Evolutionary conservation across 495 filamentous ascomycete species (phyloP).

Genomic region (Aspergillus affinis): DNA sequence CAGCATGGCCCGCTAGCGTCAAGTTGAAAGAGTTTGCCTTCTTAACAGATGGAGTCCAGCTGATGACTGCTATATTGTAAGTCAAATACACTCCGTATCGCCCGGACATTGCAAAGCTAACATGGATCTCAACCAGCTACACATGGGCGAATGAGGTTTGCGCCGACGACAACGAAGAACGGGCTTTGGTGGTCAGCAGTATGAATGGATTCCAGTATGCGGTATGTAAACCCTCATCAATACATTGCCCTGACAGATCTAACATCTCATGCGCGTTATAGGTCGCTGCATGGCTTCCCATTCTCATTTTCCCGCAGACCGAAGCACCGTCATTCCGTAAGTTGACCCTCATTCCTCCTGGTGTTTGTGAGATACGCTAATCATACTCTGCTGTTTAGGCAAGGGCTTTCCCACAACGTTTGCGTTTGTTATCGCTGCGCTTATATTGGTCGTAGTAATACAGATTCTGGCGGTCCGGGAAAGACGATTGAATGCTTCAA

Average conservation of each 20-base stretch:
- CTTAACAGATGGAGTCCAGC: conserved; percentile 23
- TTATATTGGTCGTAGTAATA: not conserved
- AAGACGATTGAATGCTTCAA: too few relatives aligned
- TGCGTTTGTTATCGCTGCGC: not conserved
- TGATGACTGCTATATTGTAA: conserved; percentile 35
- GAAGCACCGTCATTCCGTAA: conserved; percentile 10
- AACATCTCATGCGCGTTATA: not conserved
- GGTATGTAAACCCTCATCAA: not conserved
- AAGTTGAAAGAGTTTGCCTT: conserved; percentile 24
- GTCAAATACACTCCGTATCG: too few relatives aligned
- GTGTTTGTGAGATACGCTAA: not conserved
- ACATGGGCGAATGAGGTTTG: conserved; percentile 26
- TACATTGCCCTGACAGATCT: too few relatives aligned
- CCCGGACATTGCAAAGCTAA: not conserved
- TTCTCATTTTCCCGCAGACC: conserved; percentile 28
- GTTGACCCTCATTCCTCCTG: not conserved
- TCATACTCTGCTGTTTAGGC: not conserved
- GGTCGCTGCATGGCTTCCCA: conserved; percentile 29
- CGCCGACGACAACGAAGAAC: conserved; percentile 24
- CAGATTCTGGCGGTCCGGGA: conserved; percentile 1
- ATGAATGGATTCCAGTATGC: conserved; percentile 29
- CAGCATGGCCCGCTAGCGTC: conserved; percentile 23
- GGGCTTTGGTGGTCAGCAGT: conserved; percentile 21
- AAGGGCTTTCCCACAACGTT: conserved; percentile 1
- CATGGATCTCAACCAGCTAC: conserved; percentile 11